Conservation (phyloP, 75 land plant genomes). For the Picea sitchensis region DNA sequence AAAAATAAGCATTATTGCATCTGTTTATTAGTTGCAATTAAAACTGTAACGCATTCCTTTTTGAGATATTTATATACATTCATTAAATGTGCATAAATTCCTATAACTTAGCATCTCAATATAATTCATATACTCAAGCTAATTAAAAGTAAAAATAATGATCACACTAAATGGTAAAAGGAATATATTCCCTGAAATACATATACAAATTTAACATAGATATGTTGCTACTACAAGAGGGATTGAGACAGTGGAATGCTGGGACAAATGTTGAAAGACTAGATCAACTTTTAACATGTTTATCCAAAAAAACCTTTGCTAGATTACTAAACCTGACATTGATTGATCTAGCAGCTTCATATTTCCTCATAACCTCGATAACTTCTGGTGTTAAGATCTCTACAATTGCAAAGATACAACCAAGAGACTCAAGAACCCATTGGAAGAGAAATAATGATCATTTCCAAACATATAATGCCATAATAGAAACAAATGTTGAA, state of each 20-base stretch:
- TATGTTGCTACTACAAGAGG: not conserved
- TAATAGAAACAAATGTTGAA: not conserved
- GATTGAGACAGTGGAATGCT: not conserved
- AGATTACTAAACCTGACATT: constrained; percentile 75
- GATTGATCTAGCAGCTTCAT: constrained; percentile 47
- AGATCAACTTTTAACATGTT: constrained; percentile 34
- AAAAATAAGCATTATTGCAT: too few species aligned
- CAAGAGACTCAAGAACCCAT: not conserved
- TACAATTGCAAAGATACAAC: constrained; percentile 12
- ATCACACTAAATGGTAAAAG: too few species aligned
- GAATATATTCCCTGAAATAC: too few species aligned
- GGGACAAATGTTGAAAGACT: not conserved
- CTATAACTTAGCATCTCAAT: too few species aligned
- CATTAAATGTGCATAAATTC: too few species aligned
- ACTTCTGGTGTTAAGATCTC: constrained; percentile 84
- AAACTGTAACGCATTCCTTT: too few species aligned
- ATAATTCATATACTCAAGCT: too few species aligned
- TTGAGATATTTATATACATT: too few species aligned
- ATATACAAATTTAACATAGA: not conserved
- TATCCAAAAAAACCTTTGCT: constrained; percentile 79
- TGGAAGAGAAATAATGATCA: not conserved
- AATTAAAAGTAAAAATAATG: too few species aligned
- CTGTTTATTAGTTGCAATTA: too few species aligned
- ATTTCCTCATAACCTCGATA: constrained; percentile 54
- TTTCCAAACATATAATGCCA: not conserved